These are phyloP conservation scores for Arthrobotrys sinensis DNA, from an alignment of 2,329 filamentous ascomycete species.

Conservation along the genomic window DNA sequence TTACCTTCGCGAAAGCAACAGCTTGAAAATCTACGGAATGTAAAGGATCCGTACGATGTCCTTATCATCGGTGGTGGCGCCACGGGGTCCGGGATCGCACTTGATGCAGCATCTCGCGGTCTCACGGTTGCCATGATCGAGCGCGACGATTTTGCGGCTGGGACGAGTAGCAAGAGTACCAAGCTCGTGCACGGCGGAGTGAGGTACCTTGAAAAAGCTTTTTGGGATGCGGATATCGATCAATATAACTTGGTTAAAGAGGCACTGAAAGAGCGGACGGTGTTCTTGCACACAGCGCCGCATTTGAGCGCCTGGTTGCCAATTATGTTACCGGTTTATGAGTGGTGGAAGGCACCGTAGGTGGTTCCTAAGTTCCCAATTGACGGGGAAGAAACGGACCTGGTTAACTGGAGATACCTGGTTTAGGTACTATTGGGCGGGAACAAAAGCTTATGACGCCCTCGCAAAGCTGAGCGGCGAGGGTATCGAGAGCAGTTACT, in stretches of 20 bases:
- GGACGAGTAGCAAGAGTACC: constrained; percentile 82
- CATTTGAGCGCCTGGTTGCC: constrained; percentile 82
- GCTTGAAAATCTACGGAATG: constrained; percentile 47
- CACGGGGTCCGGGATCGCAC: constrained; percentile 79
- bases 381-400: background rate
- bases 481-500: constrained; percentile 90
- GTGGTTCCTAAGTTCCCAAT: constrained; percentile 16
- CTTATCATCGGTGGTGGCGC: constrained; percentile 80
- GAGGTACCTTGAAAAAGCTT: constrained; percentile 81
- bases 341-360: constrained; percentile 80
- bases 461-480: constrained; percentile 80
- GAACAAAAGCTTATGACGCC: constrained; percentile 86
- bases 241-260: constrained; percentile 81
- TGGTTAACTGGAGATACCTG: constrained; percentile 18
- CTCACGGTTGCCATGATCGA: constrained; percentile 81
- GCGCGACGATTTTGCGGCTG: constrained; percentile 80
- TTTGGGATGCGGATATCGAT: constrained; percentile 82
- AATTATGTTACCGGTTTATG: constrained; percentile 82
- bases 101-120: constrained; percentile 80
- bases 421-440: constrained; percentile 78
- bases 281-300: constrained; percentile 81
- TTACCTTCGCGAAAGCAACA: constrained; percentile 53
- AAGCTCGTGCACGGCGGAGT: constrained; percentile 85
- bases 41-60: constrained; percentile 74
- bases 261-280: constrained; percentile 81